Base-by-base conservation (phyloP, 78 protist species). In the Monocercomonoides exilis region DNA sequence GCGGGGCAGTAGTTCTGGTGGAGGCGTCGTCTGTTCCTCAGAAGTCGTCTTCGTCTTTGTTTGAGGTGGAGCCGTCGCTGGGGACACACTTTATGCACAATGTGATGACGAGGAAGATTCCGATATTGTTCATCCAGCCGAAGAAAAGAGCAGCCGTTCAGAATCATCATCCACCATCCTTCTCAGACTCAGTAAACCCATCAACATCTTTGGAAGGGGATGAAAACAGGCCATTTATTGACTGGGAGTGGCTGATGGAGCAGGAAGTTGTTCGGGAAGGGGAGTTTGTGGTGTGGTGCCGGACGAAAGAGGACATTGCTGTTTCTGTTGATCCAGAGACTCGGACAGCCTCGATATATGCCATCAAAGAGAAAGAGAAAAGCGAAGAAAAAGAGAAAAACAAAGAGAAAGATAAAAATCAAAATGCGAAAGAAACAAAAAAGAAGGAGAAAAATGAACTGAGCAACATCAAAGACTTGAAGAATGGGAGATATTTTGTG, bases 21-120 rank as follows among this genome's bases (percentile, higher is more conserved):
- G 82, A 79, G 11, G 36, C 82, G n/a, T n/a, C n/a, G n/a, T n/a
- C 43, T 33, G 82, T 41, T 21, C 36, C 82, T 21, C 82, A 6
- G 82, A 79, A 33, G n/a, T 33, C 82, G 6, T 32, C 82, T 38
- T 79, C 82, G n/a, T n/a, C n/a, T n/a, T n/a, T n/a, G n/a, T n/a
- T n/a, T n/a, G n/a, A n/a, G n/a, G n/a, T n/a, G n/a, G 82, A 79
- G 5, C 82, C 82, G 42, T 79, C 82, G 43, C 21, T 79, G 45
- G 82, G 82, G 5, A 79, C 43, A 6, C 82, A 79, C 82, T 79
- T 79, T 21, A 79, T 79, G 82, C 82, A 79, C 82, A 79, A 79
- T 41, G 21, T 79, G 43, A 6, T 79, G 82, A 41, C 45, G 11
- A 33, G n/a, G 82, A 33, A 41, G 82, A 79, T 79, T 21, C 82